Evolutionary conservation across 495 filamentous ascomycete species (phyloP).

Genomic region (Aspergillus wentii): DNA sequence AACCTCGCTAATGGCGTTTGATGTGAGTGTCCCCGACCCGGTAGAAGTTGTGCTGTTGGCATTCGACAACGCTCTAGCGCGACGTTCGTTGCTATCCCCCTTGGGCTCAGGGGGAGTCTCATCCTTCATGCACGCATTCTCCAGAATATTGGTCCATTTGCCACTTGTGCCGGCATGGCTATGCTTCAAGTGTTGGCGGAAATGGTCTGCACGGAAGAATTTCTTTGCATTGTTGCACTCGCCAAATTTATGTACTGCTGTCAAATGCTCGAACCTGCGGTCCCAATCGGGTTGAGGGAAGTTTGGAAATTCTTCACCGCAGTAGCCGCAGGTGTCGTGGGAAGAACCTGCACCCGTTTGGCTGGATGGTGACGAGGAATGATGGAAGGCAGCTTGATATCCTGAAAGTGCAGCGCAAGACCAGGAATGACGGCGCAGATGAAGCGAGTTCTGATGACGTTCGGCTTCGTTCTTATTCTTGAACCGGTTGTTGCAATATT

Average conservation of each 20-base stretch:
- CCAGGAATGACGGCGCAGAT: slow-evolving; percentile 95
- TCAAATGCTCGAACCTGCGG: slow-evolving; percentile 75
- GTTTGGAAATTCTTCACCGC: slow-evolving; percentile 86
- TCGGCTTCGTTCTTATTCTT: slow-evolving; percentile 99
- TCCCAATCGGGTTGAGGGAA: slow-evolving; percentile 74
- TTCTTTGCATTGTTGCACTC: slow-evolving; percentile 99
- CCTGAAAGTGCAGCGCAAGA: slow-evolving; percentile 82
- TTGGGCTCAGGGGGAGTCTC: slow-evolving; percentile 53
- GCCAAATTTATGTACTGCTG: slow-evolving; percentile 89
- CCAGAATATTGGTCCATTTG: slow-evolving; percentile 98
- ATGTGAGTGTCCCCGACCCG: slow-evolving; percentile 22
- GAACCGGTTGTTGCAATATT: slow-evolving; percentile 90
- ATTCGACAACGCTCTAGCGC: slow-evolving; percentile 5
- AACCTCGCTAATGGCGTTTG: slow-evolving; percentile 35
- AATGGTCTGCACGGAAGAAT: slow-evolving; percentile 96
- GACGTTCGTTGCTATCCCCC: too few species aligned
- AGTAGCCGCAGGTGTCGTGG: slow-evolving; percentile 88
- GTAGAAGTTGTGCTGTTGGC: slow-evolving; percentile 1
- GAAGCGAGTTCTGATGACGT: slow-evolving; percentile 93
- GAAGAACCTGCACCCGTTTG: slow-evolving; percentile 36
- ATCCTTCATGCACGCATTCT: slow-evolving; percentile 96
- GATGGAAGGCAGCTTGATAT: slow-evolving; percentile 80
- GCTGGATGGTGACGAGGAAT: slow-evolving; percentile 45
- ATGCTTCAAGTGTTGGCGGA: slow-evolving; percentile 96
- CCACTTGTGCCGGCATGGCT: slow-evolving; percentile 95